A percentile compares a stretch with the other conserved stretches of the same genome.
Conservation (phyloP, 768 basidiomycete genomes). For the Tephrocybe rancida region DNA sequence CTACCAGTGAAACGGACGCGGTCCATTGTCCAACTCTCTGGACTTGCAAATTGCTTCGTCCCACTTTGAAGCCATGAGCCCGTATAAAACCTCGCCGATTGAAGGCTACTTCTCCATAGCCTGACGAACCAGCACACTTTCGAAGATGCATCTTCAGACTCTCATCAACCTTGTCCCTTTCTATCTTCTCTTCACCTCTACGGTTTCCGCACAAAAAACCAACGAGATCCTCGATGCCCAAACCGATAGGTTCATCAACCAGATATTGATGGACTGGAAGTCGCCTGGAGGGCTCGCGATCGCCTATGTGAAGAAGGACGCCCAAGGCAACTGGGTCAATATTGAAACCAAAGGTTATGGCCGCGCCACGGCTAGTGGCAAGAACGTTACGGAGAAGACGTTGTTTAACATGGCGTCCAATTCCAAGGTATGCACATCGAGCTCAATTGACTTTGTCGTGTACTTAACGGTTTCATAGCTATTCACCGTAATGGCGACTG, state of each 20-base stretch:
- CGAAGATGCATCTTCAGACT: slow-evolving; percentile 9
- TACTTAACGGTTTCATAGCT: slow-evolving; percentile 16
- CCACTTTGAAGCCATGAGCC: neutral
- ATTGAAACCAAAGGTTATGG: slow-evolving; percentile 34
- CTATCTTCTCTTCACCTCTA: slow-evolving; percentile 8
- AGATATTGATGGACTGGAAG: slow-evolving; percentile 26
- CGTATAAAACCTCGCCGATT: neutral
- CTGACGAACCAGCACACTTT: neutral
- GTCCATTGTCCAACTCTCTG: no score
- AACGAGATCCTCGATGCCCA: slow-evolving; percentile 14
- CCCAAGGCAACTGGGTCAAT: slow-evolving; percentile 24
- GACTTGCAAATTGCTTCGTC: no score
- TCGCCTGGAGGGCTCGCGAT: slow-evolving; percentile 29
- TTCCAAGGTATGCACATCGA: slow-evolving; percentile 23
- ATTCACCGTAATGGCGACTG: slow-evolving; percentile 25
- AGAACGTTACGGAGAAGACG: slow-evolving; percentile 25
- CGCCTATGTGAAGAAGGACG: slow-evolving; percentile 27
- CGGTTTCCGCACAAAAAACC: slow-evolving; percentile 2
- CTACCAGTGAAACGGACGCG: no score
- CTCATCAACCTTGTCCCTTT: slow-evolving; percentile 11
- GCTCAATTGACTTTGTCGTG: neutral
- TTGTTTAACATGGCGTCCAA: slow-evolving; percentile 31
- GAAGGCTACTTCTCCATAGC: neutral
- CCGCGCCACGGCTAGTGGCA: slow-evolving; percentile 23
- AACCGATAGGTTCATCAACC: slow-evolving; percentile 23